phyloP scores from a whole-genome alignment of 1,139 yeast species.

The Yamadazyma triangularis region DNA sequence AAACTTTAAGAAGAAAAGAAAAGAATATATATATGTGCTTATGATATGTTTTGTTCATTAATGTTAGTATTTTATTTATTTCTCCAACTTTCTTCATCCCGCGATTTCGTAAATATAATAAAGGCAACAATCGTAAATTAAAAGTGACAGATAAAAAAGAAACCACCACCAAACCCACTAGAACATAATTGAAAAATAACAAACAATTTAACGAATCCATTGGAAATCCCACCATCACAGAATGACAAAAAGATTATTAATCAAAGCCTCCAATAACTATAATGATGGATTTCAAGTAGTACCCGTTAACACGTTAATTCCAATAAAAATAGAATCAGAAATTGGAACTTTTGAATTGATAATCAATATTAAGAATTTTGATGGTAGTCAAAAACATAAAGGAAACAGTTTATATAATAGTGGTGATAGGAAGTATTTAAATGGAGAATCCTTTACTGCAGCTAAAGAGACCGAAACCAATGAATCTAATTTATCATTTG shows the following conservation, averaged over 20 bases:
- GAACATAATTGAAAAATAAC: too few species aligned
- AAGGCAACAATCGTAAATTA: too few species aligned
- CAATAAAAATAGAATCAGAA: constrained; percentile 31
- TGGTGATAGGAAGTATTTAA: constrained; percentile 25
- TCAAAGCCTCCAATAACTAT: constrained; percentile 30
- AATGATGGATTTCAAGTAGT: constrained; percentile 25
- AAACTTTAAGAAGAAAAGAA: too few species aligned
- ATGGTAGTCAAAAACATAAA: constrained; percentile 39
- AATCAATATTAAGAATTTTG: constrained; percentile 41
- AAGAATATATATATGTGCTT: too few species aligned
- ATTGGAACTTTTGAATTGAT: constrained; percentile 36
- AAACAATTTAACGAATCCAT: too few species aligned
- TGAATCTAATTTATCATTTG: constrained; percentile 30
- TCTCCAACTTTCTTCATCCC: too few species aligned
- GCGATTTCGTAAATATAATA: too few species aligned
- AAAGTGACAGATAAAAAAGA: too few species aligned
- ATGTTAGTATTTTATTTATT: too few species aligned
- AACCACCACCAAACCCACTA: too few species aligned
- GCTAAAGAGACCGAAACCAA: constrained; percentile 4
- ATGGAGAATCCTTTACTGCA: constrained; percentile 18
- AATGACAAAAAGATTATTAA: constrained; percentile 29
- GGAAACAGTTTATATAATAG: constrained; percentile 31
- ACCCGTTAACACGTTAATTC: constrained; percentile 41
- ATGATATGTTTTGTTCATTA: too few species aligned
- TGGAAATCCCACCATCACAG: too few species aligned